Evolutionary conservation across 208 protist species (phyloP).

Genomic region (Angomonas deanei): DNA sequence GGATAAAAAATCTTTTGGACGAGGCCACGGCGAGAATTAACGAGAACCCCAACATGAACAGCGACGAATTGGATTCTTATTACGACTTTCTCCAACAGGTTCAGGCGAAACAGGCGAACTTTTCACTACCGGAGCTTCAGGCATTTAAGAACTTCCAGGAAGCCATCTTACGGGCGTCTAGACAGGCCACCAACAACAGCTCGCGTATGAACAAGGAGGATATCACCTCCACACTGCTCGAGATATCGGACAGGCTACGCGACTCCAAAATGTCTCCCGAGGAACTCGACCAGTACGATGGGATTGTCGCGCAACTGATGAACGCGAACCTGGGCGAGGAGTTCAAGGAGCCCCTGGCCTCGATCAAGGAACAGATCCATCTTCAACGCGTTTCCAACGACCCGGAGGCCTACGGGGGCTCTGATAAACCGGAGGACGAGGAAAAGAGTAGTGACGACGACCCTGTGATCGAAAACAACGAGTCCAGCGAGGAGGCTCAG

Average conservation of each 20-base stretch:
- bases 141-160: slow-evolving; percentile 45
- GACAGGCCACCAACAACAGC: slow-evolving; percentile 4
- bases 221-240: slow-evolving; percentile 28
- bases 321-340: slow-evolving; percentile 11
- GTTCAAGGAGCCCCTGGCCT: slow-evolving; percentile 26
- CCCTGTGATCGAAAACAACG: slow-evolving; percentile 23
- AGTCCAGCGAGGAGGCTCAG: slow-evolving; percentile 21
- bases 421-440: slow-evolving; percentile 14
- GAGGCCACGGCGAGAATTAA: neutral
- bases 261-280: slow-evolving; percentile 33
- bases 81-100: slow-evolving; percentile 30
- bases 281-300: slow-evolving; percentile 38
- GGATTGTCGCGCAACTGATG: slow-evolving; percentile 19
- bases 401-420: slow-evolving; percentile 11
- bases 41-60: slow-evolving; percentile 15
- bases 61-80: slow-evolving; percentile 31
- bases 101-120: slow-evolving; percentile 15
- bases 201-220: slow-evolving; percentile 6
- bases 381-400: slow-evolving; percentile 24
- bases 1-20: slow-evolving; percentile 4
- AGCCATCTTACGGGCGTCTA: slow-evolving; percentile 20
- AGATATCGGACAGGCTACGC: slow-evolving; percentile 49
- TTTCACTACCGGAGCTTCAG: slow-evolving; percentile 26
- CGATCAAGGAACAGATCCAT: slow-evolving; percentile 48
- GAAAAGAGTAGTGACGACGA: slow-evolving; percentile 5